phyloP scores from a whole-genome alignment of 306 rosid genomes.

The Rosa rugosa region DNA sequence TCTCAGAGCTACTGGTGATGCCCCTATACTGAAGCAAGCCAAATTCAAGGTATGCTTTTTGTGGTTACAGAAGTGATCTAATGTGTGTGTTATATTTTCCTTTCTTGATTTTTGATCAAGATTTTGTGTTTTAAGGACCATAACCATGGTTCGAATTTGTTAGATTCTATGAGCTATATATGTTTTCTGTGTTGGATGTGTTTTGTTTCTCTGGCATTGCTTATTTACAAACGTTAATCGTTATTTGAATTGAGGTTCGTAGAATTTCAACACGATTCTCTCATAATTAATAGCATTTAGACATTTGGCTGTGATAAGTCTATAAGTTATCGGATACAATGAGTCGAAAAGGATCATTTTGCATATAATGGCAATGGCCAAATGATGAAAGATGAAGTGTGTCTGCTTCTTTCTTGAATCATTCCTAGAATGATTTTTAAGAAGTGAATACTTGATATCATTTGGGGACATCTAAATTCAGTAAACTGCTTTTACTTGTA shows the following conservation, averaged over 20 bases:
- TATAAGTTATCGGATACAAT: neutral
- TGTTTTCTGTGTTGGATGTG: neutral
- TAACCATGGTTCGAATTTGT: neutral
- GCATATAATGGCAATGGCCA: neutral
- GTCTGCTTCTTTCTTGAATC: neutral
- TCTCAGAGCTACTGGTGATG: constrained; percentile 97
- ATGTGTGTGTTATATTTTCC: no score
- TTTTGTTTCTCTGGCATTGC: neutral
- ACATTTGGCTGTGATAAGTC: neutral
- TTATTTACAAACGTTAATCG: neutral
- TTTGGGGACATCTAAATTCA: neutral
- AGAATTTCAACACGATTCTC: neutral
- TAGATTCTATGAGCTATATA: neutral
- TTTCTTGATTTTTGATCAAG: neutral
- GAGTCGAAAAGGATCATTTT: neutral
- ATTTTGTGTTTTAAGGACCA: neutral
- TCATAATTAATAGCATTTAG: neutral
- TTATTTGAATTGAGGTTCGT: neutral
- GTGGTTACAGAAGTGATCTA: neutral
- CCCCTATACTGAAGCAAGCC: constrained; percentile 90
- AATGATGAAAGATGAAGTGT: neutral
- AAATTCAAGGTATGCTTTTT: constrained; percentile 72
- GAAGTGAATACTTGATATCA: neutral
- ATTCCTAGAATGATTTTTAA: neutral
- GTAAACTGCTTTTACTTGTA: neutral